Conservation (phyloP, 306 rosid species). For the Parietaria judaica region DNA sequence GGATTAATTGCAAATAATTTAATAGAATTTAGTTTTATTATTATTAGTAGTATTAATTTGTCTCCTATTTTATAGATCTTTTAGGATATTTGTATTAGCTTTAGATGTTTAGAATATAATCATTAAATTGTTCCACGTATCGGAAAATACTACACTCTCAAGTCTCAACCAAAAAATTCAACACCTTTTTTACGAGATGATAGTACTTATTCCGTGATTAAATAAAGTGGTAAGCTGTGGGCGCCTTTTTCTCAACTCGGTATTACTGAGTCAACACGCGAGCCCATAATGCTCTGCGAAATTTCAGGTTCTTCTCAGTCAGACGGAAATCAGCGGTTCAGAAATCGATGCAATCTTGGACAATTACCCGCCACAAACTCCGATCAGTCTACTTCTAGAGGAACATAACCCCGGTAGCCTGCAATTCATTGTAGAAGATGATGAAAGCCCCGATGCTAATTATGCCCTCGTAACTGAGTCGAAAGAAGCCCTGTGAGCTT, state of each 20-base stretch:
- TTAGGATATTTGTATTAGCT: too few relatives aligned
- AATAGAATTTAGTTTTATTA: too few relatives aligned
- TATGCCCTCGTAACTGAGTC: slow-evolving; percentile 39
- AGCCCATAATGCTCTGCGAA: slow-evolving; percentile 1
- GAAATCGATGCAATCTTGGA: slow-evolving; percentile 63
- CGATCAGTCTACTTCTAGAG: slow-evolving; percentile 48
- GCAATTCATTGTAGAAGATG: slow-evolving; percentile 41
- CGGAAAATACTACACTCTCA: too few relatives aligned
- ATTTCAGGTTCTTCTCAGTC: slow-evolving; percentile 69
- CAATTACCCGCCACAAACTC: slow-evolving; percentile 85
- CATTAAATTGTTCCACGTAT: too few relatives aligned
- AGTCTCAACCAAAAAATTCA: too few relatives aligned
- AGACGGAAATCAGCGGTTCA: slow-evolving; percentile 64
- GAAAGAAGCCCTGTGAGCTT: slow-evolving; percentile 30
- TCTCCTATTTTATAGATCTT: too few relatives aligned
- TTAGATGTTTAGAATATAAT: too few relatives aligned
- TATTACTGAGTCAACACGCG: not conserved
- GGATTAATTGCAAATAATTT: too few relatives aligned
- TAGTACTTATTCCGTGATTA: not conserved
- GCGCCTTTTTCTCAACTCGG: not conserved
- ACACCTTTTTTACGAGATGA: not conserved
- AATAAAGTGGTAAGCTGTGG: not conserved
- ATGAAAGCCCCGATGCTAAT: slow-evolving; percentile 32
- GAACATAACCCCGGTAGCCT: slow-evolving; percentile 64
- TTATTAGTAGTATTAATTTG: too few relatives aligned